Conservation (phyloP, 495 filamentous ascomycete genomes). For the Neurospora sp. region DNA sequence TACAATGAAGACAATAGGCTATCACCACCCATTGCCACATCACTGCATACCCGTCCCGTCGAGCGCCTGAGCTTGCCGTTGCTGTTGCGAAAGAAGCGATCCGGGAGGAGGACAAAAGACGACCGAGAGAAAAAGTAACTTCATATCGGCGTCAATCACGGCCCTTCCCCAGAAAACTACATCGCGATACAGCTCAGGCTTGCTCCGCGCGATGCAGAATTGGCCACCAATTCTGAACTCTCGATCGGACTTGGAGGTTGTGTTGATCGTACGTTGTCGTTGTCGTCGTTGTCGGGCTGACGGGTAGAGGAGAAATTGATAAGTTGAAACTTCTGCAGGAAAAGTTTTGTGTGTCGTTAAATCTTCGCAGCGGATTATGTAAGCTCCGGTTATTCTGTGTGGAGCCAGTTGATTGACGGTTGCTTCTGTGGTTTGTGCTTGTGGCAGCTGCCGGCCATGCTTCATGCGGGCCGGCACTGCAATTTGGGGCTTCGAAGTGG, state of each 20-base stretch:
- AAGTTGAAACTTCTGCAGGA: neutral
- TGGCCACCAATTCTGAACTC: neutral
- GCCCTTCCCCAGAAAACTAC: neutral
- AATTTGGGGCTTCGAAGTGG: neutral
- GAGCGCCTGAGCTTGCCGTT: neutral
- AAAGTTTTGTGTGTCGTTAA: neutral
- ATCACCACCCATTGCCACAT: neutral
- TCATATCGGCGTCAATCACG: neutral
- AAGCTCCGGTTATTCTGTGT: neutral
- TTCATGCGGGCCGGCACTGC: neutral
- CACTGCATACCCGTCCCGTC: neutral
- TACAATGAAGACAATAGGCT: neutral
- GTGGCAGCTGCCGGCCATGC: neutral
- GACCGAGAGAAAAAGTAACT: neutral
- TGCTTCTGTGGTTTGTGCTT: neutral
- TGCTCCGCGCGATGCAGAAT: neutral
- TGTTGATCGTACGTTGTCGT: neutral
- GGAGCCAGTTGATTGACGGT: neutral
- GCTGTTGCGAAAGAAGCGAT: neutral
- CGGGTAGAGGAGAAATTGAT: neutral
- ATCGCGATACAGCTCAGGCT: neutral
- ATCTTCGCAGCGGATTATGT: neutral
- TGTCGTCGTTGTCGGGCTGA: neutral
- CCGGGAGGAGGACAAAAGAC: neutral
- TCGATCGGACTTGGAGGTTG: neutral